These are phyloP conservation scores for Ampelomyces quisqualis DNA, from an alignment of 2,329 filamentous ascomycete species.

Conservation along the genomic window DNA sequence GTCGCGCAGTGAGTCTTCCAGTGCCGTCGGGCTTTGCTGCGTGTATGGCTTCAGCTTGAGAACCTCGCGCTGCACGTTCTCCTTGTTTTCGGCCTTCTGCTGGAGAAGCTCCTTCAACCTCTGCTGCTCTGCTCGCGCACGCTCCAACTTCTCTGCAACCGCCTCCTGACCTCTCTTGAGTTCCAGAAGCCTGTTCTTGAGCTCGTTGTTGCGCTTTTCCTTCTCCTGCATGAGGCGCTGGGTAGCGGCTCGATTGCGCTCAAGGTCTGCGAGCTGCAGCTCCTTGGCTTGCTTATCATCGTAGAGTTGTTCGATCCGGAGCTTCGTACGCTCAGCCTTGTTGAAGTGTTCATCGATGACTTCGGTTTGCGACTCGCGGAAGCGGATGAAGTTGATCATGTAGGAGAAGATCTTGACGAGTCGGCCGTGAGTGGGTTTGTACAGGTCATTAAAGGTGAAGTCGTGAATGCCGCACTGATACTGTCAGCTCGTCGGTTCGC, in stretches of 20 bases:
- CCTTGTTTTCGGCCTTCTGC: constrained; percentile 67
- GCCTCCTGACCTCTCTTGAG: constrained; percentile 79
- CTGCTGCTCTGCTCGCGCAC: constrained; percentile 76
- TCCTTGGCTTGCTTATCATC: constrained; percentile 86
- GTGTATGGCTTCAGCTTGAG: constrained; percentile 90
- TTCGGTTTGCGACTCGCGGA: constrained; percentile 85
- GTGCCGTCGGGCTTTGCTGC: constrained; percentile 77
- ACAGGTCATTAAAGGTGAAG: constrained; percentile 89
- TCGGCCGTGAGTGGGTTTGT: constrained; percentile 84
- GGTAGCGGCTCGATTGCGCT: constrained; percentile 74
- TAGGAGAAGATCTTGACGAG: constrained; percentile 96
- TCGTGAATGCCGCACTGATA: constrained; percentile 82
- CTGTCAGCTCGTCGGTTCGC: constrained; percentile 10
- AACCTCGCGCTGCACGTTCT: constrained; percentile 78
- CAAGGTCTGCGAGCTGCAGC: constrained; percentile 75
- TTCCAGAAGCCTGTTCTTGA: constrained; percentile 79
- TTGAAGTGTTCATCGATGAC: constrained; percentile 95
- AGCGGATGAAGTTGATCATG: constrained; percentile 97
- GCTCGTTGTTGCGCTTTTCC: constrained; percentile 78
- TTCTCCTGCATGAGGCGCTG: constrained; percentile 83
- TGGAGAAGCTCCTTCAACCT: constrained; percentile 72
- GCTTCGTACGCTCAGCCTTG: constrained; percentile 81
- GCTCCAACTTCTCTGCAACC: constrained; percentile 78
- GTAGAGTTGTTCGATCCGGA: constrained; percentile 82
- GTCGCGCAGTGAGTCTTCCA: constrained; percentile 80